A percentile compares a stretch with the other conserved stretches of the same genome.
phyloP scores from a whole-genome alignment of 306 rosid genomes.

The Bauhinia variegata region DNA sequence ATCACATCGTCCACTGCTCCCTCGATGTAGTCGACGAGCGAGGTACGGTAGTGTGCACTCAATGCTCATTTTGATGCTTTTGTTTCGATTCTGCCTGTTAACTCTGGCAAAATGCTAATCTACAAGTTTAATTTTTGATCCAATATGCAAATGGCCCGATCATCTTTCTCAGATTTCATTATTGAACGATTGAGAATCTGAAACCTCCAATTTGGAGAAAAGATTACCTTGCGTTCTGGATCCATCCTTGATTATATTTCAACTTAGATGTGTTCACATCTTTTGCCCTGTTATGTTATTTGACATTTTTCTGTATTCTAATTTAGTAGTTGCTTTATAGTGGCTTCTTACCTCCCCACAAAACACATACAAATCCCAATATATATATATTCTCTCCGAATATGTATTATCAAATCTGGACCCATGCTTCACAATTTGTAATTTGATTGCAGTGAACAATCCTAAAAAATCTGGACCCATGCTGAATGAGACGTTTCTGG shows the following conservation, averaged over 20 bases:
- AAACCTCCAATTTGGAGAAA: neutral
- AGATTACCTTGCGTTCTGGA: neutral
- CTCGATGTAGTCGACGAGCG: slow-evolving; percentile 95
- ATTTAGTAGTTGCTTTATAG: neutral
- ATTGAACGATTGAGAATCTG: slow-evolving; percentile 9
- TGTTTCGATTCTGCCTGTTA: neutral
- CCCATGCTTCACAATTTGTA: no score
- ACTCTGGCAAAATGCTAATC: neutral
- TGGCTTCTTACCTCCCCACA: no score
- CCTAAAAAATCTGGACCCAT: slow-evolving; percentile 84
- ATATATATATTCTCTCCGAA: neutral
- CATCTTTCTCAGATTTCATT: neutral
- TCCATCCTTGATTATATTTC: neutral
- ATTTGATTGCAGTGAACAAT: slow-evolving; percentile 73
- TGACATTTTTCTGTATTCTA: neutral
- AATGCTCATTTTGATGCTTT: slow-evolving; percentile 8
- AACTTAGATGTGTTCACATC: neutral
- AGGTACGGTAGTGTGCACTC: slow-evolving; percentile 47
- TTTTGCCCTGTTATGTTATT: neutral
- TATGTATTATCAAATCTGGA: slow-evolving; percentile 44
- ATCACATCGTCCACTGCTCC: slow-evolving; percentile 94
- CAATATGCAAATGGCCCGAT: neutral
- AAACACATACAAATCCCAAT: no score
- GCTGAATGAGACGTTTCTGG: slow-evolving; percentile 88
- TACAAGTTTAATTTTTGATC: neutral